Evolutionary conservation across 1,139 yeast species (phyloP).

Genomic region (Hyphopichia fennica): DNA sequence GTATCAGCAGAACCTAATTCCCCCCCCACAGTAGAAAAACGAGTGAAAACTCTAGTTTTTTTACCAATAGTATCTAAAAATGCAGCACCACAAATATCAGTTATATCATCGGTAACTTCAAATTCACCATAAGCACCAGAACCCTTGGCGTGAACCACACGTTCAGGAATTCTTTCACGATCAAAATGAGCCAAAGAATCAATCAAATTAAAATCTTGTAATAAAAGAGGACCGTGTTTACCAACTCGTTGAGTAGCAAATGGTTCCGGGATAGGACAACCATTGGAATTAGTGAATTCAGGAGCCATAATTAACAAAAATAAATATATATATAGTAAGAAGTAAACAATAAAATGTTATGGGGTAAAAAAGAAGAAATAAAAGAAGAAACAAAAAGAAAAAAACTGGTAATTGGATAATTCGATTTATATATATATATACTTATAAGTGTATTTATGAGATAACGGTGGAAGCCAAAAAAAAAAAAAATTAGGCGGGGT

Average conservation of each 20-base stretch:
- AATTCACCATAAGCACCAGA: slow-evolving; percentile 76
- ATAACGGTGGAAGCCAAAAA: too few relatives aligned
- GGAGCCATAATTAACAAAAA: slow-evolving; percentile 16
- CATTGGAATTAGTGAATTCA: slow-evolving; percentile 61
- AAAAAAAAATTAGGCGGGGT: not conserved
- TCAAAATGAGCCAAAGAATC: slow-evolving; percentile 76
- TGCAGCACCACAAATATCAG: slow-evolving; percentile 63
- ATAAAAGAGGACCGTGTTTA: slow-evolving; percentile 63
- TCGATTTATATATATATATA: not conserved
- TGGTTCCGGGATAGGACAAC: slow-evolving; percentile 59
- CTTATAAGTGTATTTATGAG: too few relatives aligned
- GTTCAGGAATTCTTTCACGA: slow-evolving; percentile 78
- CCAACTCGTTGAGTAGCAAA: slow-evolving; percentile 69
- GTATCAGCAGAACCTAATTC: slow-evolving; percentile 76
- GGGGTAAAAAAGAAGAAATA: not conserved
- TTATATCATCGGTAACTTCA: slow-evolving; percentile 73
- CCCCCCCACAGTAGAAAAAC: slow-evolving; percentile 85
- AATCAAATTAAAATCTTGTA: slow-evolving; percentile 71
- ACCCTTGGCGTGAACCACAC: slow-evolving; percentile 85
- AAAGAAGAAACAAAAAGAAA: not conserved
- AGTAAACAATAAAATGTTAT: not conserved
- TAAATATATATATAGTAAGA: not conserved
- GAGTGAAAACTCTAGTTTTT: slow-evolving; percentile 63
- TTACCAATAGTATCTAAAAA: slow-evolving; percentile 67
- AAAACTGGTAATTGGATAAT: not conserved